Base-by-base conservation (phyloP, 257 asterid species). In the Cynanchum wilfordii region DNA sequence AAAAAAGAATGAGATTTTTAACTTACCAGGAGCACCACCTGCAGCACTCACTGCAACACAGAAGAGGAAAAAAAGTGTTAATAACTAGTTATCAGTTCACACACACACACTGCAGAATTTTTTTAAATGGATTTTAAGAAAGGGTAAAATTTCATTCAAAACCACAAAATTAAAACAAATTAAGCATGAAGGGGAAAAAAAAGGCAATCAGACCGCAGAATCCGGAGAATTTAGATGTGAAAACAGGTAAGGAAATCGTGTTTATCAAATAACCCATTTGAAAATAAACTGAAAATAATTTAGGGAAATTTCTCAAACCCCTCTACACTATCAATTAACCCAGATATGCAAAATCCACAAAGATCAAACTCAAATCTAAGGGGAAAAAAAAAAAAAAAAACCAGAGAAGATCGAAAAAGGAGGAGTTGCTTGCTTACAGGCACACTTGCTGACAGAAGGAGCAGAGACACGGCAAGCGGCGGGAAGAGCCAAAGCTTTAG, bases 391-490 rank as follows among this genome's bases (percentile, higher is more conserved):
- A n/a, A n/a, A n/a, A n/a, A n/a, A n/a, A n/a, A n/a, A n/a, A n/a
- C n/a, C n/a, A n/a, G n/a, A n/a, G 38, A 33, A 33, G 38, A 36
- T 22, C 69, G 40, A 65, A 36, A 36, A 16, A 40, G 3, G 10
- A n/a, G 0, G 50, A 12, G 13, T 33, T 33, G 4, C 15, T 13
- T 4, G 79, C 93, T 87, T 65, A 93, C 98, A 25, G 69, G 86
- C 94, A 62, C 98, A 93, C 80, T 77, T 87, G 82, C 82, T 77
- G 60, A 89, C 80, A 6, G 96, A 78, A 69, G 96, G 96, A 79
- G 94, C 88, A n/a, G 96, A 81, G 58, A 89, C 88, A 67, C 85
- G 92, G 84, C 98, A 93, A 68, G 96, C 96, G 56, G 94, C 71
- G 30, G 98, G 98, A 12, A 93, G 91, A 52, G 87, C 45, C 74